Conservation (phyloP, 2,329 filamentous ascomycete species). For the Hypomyces perniciosus region DNA sequence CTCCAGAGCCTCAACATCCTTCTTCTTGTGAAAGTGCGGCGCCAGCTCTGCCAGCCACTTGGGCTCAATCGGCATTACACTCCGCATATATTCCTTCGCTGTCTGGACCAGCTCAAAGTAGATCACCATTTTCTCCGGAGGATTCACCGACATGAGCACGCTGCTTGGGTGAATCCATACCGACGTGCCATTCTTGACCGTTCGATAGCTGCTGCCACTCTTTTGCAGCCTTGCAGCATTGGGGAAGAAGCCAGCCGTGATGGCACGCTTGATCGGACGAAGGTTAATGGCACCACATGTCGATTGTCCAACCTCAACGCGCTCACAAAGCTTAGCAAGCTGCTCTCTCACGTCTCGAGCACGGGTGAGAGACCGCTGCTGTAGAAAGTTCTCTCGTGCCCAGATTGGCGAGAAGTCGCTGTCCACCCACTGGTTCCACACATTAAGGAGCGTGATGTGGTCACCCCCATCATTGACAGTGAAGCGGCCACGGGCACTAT, state of each 20-base stretch:
- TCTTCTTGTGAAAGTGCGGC: slow-evolving; percentile 90
- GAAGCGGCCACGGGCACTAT: slow-evolving; percentile 83
- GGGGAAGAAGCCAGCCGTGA: slow-evolving; percentile 90
- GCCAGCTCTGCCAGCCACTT: slow-evolving; percentile 86
- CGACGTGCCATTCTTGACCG: slow-evolving; percentile 81
- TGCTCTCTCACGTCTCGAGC: slow-evolving; percentile 91
- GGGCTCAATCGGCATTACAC: slow-evolving; percentile 75
- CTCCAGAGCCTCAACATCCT: slow-evolving; percentile 77
- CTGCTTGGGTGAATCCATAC: slow-evolving; percentile 89
- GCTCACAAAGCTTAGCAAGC: slow-evolving; percentile 83
- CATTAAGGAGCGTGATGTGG: slow-evolving; percentile 79
- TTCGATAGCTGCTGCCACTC: slow-evolving; percentile 82
- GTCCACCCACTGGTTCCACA: slow-evolving; percentile 95
- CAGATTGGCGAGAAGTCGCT: slow-evolving; percentile 83
- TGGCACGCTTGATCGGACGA: slow-evolving; percentile 72
- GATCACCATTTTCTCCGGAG: slow-evolving; percentile 72
- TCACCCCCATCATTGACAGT: slow-evolving; percentile 88
- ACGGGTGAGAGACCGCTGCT: slow-evolving; percentile 81
- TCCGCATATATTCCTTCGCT: slow-evolving; percentile 88
- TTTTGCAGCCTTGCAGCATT: slow-evolving; percentile 81
- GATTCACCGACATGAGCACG: slow-evolving; percentile 71
- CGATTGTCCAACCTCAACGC: slow-evolving; percentile 75
- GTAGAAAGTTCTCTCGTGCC: slow-evolving; percentile 88
- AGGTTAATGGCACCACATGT: slow-evolving; percentile 65
- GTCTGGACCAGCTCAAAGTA: slow-evolving; percentile 82